phyloP scores from a whole-genome alignment of 2,329 filamentous ascomycete species.

The Ophiostoma ulmi region DNA sequence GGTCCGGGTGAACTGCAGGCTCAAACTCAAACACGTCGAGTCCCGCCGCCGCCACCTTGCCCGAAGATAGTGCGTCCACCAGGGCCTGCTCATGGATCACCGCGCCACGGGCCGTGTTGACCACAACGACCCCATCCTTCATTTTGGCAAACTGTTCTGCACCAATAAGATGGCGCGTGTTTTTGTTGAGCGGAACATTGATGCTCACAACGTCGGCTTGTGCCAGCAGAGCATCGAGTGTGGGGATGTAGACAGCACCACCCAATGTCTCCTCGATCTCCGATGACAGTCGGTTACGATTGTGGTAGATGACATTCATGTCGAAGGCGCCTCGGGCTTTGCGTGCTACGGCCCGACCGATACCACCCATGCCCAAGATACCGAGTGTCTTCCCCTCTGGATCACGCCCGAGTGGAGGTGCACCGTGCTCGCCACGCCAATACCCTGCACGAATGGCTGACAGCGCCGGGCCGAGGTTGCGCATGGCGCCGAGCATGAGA shows the following conservation, averaged over 20 bases:
- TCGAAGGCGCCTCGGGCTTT: slow-evolving; percentile 58
- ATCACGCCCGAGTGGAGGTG: slow-evolving; percentile 61
- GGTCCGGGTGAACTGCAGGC: slow-evolving; percentile 62
- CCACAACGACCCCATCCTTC: slow-evolving; percentile 47
- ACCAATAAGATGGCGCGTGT: slow-evolving; percentile 41
- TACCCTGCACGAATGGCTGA: slow-evolving; percentile 57
- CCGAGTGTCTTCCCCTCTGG: slow-evolving; percentile 51
- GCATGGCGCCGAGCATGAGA: slow-evolving; percentile 71
- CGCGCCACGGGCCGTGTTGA: slow-evolving; percentile 53
- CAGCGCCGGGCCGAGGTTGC: slow-evolving; percentile 67
- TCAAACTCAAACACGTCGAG: slow-evolving; percentile 52
- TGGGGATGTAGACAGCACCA: slow-evolving; percentile 48
- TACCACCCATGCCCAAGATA: slow-evolving; percentile 56
- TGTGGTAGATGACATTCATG: slow-evolving; percentile 54
- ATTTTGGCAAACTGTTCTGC: slow-evolving; percentile 41
- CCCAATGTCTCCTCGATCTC: slow-evolving; percentile 42
- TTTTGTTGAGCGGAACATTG: slow-evolving; percentile 42
- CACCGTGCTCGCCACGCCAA: slow-evolving; percentile 54
- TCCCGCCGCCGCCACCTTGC: slow-evolving; percentile 42
- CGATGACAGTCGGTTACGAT: slow-evolving; percentile 41
- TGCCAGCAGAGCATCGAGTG: slow-evolving; percentile 40
- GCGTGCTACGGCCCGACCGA: slow-evolving; percentile 48
- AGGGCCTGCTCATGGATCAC: slow-evolving; percentile 49
- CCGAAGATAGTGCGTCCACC: slow-evolving; percentile 43
- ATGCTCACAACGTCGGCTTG: slow-evolving; percentile 47